Conservation (phyloP, 345 rosid genomes). For the Eucalyptus cladocalyx region DNA sequence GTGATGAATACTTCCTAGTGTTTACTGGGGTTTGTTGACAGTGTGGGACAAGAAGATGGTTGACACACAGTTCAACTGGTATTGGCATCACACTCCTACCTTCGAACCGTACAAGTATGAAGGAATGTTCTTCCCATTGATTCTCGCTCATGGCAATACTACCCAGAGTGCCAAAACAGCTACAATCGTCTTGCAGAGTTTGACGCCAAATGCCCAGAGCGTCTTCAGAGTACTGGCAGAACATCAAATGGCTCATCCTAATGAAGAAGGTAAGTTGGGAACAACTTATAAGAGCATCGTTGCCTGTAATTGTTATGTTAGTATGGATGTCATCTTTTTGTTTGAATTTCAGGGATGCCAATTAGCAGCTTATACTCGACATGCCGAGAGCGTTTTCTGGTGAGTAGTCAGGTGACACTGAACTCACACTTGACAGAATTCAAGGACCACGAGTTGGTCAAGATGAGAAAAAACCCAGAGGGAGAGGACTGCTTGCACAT, state of each 20-base stretch:
- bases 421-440: slow-evolving; percentile 88
- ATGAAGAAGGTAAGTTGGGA: slow-evolving; percentile 57
- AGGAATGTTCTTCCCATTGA: slow-evolving; percentile 75
- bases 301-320: not conserved
- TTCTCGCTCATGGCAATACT: slow-evolving; percentile 59
- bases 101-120: slow-evolving; percentile 74
- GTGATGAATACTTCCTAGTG: not conserved
- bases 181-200: slow-evolving; percentile 76
- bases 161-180: slow-evolving; percentile 82
- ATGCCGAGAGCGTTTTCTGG: slow-evolving; percentile 75
- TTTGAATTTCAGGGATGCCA: slow-evolving; percentile 49
- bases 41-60: slow-evolving; percentile 99
- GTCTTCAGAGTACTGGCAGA: slow-evolving; percentile 85
- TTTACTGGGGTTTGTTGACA: not conserved
- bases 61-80: slow-evolving; percentile 81
- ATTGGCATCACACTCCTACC: slow-evolving; percentile 86
- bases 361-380: slow-evolving; percentile 44
- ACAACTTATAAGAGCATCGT: not conserved
- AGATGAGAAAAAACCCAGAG: slow-evolving; percentile 57
- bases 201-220: slow-evolving; percentile 89
- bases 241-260: slow-evolving; percentile 66
- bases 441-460: slow-evolving; percentile 90
- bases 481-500: slow-evolving; percentile 86
- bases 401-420: slow-evolving; percentile 82
- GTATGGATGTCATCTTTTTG: not conserved